phyloP scores from a whole-genome alignment of 1,284 basidiomycete species.

The Calocybe gambosa region DNA sequence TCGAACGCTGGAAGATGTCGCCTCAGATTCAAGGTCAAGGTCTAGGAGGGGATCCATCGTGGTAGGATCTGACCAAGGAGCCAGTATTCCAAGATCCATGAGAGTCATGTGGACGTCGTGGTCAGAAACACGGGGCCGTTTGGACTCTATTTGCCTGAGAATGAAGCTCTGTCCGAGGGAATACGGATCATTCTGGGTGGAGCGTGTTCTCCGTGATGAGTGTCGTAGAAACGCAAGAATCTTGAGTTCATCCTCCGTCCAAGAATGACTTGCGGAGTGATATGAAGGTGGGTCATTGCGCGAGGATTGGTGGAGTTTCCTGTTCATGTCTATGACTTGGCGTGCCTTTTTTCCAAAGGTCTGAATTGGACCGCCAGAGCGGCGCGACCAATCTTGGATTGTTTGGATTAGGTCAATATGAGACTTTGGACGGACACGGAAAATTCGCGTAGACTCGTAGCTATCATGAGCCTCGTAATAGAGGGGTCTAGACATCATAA shows the following conservation, averaged over 20 bases:
- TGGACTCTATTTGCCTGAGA: conserved; percentile 50
- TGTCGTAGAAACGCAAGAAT: conserved; percentile 66
- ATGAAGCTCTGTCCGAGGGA: conserved; percentile 48
- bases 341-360: conserved; percentile 57
- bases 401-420: conserved; percentile 53
- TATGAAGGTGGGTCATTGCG: conserved; percentile 31
- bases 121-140: conserved; percentile 32
- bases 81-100: conserved; percentile 61
- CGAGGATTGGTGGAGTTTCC: conserved; percentile 23
- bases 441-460: conserved; percentile 55
- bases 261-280: conserved; percentile 31
- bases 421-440: conserved; percentile 63
- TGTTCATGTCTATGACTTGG: conserved; percentile 33
- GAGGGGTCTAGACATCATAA: conserved; percentile 60
- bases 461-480: conserved; percentile 60
- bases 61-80: conserved; percentile 68
- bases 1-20: conserved; percentile 24
- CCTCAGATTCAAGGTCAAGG: conserved; percentile 29
- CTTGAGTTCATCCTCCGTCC: conserved; percentile 52
- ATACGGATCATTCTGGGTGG: conserved; percentile 64
- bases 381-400: conserved; percentile 49
- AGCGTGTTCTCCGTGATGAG: conserved; percentile 54
- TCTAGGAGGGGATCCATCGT: conserved; percentile 30
- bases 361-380: conserved; percentile 36
- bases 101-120: conserved; percentile 42